phyloP scores from a whole-genome alignment of 257 asterid genomes.

The Salvia splendens region DNA sequence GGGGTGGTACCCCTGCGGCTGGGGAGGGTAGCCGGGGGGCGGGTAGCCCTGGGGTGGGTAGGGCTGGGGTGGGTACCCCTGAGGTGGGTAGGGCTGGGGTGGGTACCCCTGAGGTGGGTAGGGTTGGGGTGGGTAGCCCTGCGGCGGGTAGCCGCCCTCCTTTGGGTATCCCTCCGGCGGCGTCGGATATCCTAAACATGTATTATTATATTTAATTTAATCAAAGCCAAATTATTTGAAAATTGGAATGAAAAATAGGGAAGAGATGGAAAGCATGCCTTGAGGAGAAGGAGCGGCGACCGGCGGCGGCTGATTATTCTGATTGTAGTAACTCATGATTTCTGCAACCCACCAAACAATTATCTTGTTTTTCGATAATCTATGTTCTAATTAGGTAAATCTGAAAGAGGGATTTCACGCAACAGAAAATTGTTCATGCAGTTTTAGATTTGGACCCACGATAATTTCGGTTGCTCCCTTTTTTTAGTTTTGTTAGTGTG shows the following conservation, averaged over 20 bases:
- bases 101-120: constrained; percentile 45
- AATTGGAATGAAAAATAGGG: background rate
- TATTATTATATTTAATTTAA: background rate
- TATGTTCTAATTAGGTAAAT: too few species aligned
- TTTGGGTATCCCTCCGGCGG: constrained; percentile 44
- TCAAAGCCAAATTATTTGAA: background rate
- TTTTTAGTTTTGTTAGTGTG: background rate
- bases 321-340: constrained; percentile 57
- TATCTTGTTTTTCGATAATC: too few species aligned
- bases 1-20: constrained; percentile 34
- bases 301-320: constrained; percentile 37
- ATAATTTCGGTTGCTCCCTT: background rate
- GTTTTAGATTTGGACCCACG: background rate
- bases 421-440: too few species aligned
- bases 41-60: constrained; percentile 32
- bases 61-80: constrained; percentile 44
- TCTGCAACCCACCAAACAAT: too few species aligned
- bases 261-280: constrained; percentile 29
- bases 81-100: constrained; percentile 20
- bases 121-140: constrained; percentile 40
- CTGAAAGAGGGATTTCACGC: too few species aligned
- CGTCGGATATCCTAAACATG: constrained; percentile 48
- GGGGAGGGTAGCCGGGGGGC: constrained; percentile 41
- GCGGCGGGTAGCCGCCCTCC: constrained; percentile 53
- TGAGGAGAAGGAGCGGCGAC: constrained; percentile 61